Base-by-base conservation (phyloP, 2,329 filamentous ascomycete genomes). In the Hymenoscyphus salicellus region DNA sequence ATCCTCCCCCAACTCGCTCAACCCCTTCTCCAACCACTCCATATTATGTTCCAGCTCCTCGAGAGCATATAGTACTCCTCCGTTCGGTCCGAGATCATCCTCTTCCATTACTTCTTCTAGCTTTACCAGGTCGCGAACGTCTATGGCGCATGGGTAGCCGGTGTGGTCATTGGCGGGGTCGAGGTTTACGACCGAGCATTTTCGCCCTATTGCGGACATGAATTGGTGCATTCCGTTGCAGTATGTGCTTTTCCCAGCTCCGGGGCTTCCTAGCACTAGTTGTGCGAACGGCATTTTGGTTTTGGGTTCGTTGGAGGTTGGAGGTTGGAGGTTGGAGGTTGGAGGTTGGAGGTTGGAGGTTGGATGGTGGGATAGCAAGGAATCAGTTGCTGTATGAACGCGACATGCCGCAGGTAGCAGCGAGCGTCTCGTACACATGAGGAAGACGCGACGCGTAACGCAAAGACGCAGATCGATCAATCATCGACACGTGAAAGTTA, bases 211-310 rank as follows among this genome's bases (percentile, higher is more conserved):
- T 68, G 95, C 94, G 70, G 89, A 89, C 84, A 98, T 90, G 80
- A 99, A 99, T 80, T 99, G 95, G 75, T 97, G 92, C 91, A 99
- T 87, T 89, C 95, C 95, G 87, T 98, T 92, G 82, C 94, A 98
- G 77, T 97, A 97, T 7, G 95, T 99, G 69, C 93, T 97, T 81
- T 99, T 99, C 66, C 95, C 95, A 33, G 93, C 88, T 73, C 95
- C 95, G 6, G 95, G 95, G 70, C 93, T 94, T n/a, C 95, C 95
- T 72, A 97, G 88, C 43, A 97, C 88, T 55, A 97, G 87, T 80
- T 76, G 75, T 69, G 74, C 75, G 65, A 76, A 76, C 55, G 75
- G 75, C 75, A 76, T 76, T 1, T 64, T 62, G 62, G 33, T n/a
- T 28, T 36, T n/a, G 55, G 26, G 8, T 56, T 8, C 7, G 28